Evolutionary conservation across 106 monocot species (phyloP).

Genomic region (Dioscorea alata): DNA sequence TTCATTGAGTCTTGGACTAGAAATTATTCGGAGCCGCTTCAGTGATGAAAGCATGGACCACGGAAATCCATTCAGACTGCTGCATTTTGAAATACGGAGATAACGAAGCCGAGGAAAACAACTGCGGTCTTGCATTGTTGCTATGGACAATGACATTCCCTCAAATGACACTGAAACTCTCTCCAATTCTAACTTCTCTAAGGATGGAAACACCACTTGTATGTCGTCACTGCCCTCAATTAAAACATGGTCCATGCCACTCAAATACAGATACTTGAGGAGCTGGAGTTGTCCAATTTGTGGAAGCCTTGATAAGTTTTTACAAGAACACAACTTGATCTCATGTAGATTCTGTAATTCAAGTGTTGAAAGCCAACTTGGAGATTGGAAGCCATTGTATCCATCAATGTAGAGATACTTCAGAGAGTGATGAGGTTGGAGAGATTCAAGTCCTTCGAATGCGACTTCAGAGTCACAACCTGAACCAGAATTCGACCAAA

Average conservation of each 20-base stretch:
- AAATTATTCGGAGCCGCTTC: too few species aligned
- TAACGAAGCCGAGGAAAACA: not conserved
- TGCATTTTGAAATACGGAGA: not conserved
- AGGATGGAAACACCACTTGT: not conserved
- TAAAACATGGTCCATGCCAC: not conserved
- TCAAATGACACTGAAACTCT: not conserved
- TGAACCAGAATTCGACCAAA: not conserved
- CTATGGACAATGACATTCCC: not conserved
- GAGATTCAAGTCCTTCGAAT: conserved; percentile 1
- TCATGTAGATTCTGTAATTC: not conserved
- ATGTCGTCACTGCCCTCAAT: not conserved
- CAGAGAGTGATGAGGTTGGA: not conserved
- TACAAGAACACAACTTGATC: not conserved
- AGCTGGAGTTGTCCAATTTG: not conserved
- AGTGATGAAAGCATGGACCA: too few species aligned
- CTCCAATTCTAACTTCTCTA: not conserved
- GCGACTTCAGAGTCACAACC: not conserved
- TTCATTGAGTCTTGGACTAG: too few species aligned
- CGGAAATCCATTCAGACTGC: too few species aligned
- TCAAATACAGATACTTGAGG: not conserved
- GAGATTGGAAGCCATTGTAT: not conserved
- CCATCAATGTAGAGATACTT: not conserved
- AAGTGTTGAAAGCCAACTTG: not conserved
- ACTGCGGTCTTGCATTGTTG: too few species aligned
- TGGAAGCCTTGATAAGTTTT: not conserved